Conservation (phyloP, 2,329 filamentous ascomycete genomes). For the Fusarium drepaniforme region DNA sequence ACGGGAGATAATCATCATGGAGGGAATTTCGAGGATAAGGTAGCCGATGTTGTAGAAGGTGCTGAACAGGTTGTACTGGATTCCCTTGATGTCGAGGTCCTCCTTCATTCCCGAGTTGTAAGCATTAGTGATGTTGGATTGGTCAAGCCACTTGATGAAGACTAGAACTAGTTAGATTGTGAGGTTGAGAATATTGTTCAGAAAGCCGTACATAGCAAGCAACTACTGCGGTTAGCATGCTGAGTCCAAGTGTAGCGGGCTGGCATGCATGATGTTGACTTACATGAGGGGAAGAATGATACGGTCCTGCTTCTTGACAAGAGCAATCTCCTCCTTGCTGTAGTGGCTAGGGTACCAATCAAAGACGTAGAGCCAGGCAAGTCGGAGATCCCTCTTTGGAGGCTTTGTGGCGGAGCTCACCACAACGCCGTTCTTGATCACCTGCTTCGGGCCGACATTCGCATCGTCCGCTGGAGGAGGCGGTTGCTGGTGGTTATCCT, state of each 20-base stretch:
- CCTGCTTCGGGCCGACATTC: background rate
- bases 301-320: constrained; percentile 46
- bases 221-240: constrained; percentile 5
- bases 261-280: background rate
- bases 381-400: constrained; percentile 31
- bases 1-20: constrained; percentile 43
- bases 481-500: background rate
- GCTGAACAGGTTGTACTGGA: constrained; percentile 45
- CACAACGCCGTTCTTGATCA: constrained; percentile 36
- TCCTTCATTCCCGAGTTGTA: constrained; percentile 56
- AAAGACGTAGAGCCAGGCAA: constrained; percentile 34
- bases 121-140: constrained; percentile 49
- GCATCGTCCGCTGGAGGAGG: background rate
- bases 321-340: constrained; percentile 42
- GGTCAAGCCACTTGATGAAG: constrained; percentile 51
- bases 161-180: constrained; percentile 10
- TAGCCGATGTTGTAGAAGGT: constrained; percentile 48
- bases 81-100: constrained; percentile 48
- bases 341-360: constrained; percentile 51
- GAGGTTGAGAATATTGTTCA: background rate
- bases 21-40: constrained; percentile 41
- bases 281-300: constrained; percentile 48
- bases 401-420: constrained; percentile 42
- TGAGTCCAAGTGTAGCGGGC: background rate
- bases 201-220: constrained; percentile 22